These are phyloP conservation scores for Eragrostis tef DNA, from an alignment of 202 grass and related monocot species.

Conservation along the genomic window DNA sequence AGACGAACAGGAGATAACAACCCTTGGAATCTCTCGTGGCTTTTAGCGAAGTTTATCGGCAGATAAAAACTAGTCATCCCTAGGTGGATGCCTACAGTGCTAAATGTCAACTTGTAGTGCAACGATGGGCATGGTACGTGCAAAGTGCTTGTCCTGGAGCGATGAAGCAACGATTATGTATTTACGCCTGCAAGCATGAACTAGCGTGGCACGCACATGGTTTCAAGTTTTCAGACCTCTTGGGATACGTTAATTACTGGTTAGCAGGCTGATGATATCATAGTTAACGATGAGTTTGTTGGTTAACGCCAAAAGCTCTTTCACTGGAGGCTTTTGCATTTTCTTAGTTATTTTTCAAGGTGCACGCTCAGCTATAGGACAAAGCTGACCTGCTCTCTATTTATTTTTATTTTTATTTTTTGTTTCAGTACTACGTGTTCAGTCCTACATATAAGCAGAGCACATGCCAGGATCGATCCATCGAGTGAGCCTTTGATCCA, in stretches of 20 bases:
- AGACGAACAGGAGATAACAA: background rate
- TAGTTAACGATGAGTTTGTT: constrained; percentile 29
- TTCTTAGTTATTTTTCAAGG: background rate
- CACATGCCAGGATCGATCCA: constrained; percentile 31
- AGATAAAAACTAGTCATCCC: background rate
- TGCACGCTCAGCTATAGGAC: constrained; percentile 40
- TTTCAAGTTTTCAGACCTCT: constrained; percentile 36
- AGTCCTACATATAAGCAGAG: background rate
- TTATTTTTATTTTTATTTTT: background rate
- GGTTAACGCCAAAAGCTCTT: constrained; percentile 23
- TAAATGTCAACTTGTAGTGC: constrained; percentile 18
- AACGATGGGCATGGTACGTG: constrained; percentile 1
- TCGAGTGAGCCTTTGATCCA: constrained; percentile 9
- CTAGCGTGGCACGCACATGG: constrained; percentile 38
- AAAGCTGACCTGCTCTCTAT: constrained; percentile 32
- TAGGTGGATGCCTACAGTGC: constrained; percentile 1
- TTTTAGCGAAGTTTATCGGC: too few species aligned
- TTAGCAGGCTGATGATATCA: constrained; percentile 25
- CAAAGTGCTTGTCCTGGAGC: constrained; percentile 11
- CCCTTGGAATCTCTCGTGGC: too few species aligned
- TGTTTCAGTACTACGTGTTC: background rate
- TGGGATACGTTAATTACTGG: constrained; percentile 36
- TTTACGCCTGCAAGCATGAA: background rate
- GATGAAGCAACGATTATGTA: background rate
- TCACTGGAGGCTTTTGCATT: constrained; percentile 2